phyloP scores from a whole-genome alignment of 2,329 filamentous ascomycete species.

The Diplodia scrobiculata region DNA sequence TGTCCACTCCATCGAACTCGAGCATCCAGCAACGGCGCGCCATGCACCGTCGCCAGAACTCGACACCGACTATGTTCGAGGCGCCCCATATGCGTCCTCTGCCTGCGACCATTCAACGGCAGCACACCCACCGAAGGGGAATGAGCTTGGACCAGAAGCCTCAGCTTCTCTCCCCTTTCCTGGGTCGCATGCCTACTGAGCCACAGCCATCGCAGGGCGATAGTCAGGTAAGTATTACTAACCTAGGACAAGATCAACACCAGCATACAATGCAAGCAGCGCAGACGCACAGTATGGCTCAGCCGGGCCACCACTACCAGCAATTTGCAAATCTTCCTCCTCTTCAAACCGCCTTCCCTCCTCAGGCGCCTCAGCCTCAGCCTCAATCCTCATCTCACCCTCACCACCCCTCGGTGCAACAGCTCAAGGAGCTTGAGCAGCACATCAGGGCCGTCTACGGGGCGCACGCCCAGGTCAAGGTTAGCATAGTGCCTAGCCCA shows the following conservation, averaged over 20 bases:
- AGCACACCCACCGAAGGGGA: slow-evolving; percentile 70
- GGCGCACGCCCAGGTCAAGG: slow-evolving; percentile 47
- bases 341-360: slow-evolving; percentile 14
- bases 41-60: slow-evolving; percentile 84
- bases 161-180: slow-evolving; percentile 53
- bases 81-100: slow-evolving; percentile 69
- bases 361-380: slow-evolving; percentile 35
- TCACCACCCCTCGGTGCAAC: slow-evolving; percentile 45
- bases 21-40: slow-evolving; percentile 73
- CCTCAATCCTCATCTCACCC: slow-evolving; percentile 41
- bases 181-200: slow-evolving; percentile 41
- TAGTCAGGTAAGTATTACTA: slow-evolving; percentile 59
- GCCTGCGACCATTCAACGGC: slow-evolving; percentile 59
- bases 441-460: slow-evolving; percentile 51
- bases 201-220: slow-evolving; percentile 52
- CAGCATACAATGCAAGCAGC: slow-evolving; percentile 86
- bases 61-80: slow-evolving; percentile 77
- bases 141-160: slow-evolving; percentile 75
- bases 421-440: slow-evolving; percentile 48
- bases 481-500: slow-evolving; percentile 59
- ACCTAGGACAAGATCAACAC: slow-evolving; percentile 59
- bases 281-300: slow-evolving; percentile 82
- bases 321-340: slow-evolving; percentile 35
- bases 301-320: slow-evolving; percentile 64
- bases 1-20: slow-evolving; percentile 70